Base-by-base conservation (phyloP, 1,284 basidiomycete species). In the Volvariella volvacea region DNA sequence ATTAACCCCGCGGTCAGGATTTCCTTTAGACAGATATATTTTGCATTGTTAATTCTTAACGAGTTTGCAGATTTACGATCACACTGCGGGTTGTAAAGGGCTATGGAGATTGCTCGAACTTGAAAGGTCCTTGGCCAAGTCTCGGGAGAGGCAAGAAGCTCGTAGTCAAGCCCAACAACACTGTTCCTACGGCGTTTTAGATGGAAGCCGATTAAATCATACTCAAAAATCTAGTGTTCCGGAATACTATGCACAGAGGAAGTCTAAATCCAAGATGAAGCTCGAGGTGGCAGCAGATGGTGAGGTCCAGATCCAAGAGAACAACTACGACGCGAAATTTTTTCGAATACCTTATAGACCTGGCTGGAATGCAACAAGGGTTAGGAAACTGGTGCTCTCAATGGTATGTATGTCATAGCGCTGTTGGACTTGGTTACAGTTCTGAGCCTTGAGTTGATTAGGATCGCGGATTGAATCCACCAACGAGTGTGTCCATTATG, bases 261-360 rank as follows among this genome's bases (percentile, higher is more conserved):
- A 10, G 15, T 2, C 31, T 6, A 64, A 59, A 46, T 55, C 59
- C 22, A 64, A 64, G 53, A 66, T 67, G 51, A 75, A 73, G 50
- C 73, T 74, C 8, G 78, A 80, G 53, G 53, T 80, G 46, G 80
- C 80, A 55, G 61, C 59, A 2, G 66, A 71, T 19, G 56, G 49
- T 0, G 60, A 61, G 10, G 58, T 70, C 9, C 25, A 68, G 1
- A 53, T 80, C 8, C 73, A 78, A 55, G 73, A 74, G 70, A 79
- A 74, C 47, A 72, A 78, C 49, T 80, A 82, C 48, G 76, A 80
- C 50, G 72, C 77, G 9, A 64, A 66, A 0, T 68, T 68, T 3
- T 60, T 80, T 33, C 77, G 80, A 52, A 74, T 81, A 44, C 78
- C 78, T 0, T 82, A 81, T 56, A 78, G 79, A 3, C 76, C 76